These are phyloP conservation scores for Ceratocystis albifundus DNA, from an alignment of 2,329 filamentous ascomycete species.

Conservation along the genomic window DNA sequence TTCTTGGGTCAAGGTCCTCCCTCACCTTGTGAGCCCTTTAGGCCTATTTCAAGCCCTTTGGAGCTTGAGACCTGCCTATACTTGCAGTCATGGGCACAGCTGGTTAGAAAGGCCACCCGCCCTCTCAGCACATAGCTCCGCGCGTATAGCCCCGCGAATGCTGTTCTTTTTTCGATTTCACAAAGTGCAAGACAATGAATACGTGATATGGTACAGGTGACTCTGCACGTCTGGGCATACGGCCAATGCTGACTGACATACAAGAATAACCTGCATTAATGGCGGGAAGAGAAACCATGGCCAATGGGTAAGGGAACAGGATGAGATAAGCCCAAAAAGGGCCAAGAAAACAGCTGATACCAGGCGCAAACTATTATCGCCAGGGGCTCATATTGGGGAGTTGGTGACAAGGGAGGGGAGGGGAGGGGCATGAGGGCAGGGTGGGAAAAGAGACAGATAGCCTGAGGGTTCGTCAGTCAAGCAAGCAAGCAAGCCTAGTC, in stretches of 20 bases:
- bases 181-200: neutral
- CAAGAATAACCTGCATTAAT: constrained; percentile 8
- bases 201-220: neutral
- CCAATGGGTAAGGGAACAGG: neutral
- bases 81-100: neutral
- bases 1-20: neutral
- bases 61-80: neutral
- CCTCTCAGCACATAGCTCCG: too few relatives aligned
- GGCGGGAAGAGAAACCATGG: neutral
- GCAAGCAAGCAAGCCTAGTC: neutral
- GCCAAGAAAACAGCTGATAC: neutral
- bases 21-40: neutral
- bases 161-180: neutral
- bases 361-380: constrained; percentile 9
- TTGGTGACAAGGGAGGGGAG: neutral
- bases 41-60: neutral
- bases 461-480: neutral
- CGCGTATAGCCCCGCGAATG: too few relatives aligned
- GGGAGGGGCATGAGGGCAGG: neutral
- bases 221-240: neutral
- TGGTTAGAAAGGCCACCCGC: neutral
- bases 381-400: constrained; percentile 4
- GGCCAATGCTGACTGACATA: neutral
- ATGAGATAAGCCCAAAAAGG: neutral
- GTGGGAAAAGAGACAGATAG: neutral